Base-by-base conservation (phyloP, 2,329 filamentous ascomycete species). In the Colletotrichum melonis region DNA sequence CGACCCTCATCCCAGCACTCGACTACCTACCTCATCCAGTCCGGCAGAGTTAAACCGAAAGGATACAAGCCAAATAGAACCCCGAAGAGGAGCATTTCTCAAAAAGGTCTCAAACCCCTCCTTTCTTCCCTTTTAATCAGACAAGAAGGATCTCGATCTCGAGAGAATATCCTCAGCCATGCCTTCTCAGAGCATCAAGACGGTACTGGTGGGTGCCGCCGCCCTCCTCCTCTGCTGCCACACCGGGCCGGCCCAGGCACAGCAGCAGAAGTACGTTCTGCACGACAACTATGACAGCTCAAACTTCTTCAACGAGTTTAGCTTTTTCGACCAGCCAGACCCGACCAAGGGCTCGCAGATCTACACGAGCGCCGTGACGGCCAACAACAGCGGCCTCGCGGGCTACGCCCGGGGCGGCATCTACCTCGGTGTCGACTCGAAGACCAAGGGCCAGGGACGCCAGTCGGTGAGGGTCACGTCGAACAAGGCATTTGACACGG, bases 271-370 rank as follows among this genome's bases (percentile, higher is more conserved):
- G 59, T 91, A 90, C 79, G 79, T 78, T 12, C 82, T 90, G 63
- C 80, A 84, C 67, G 86, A 87, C 76, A 79, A 81, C 56, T 91
- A 85, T 80, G 84, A 90, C 80, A 70, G 79, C 7, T 82, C 79
- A 78, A 91, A 90, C 83, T 91, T 91, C 81, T 90, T 90, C 80
- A 76, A 84, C 24, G 81, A 83, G 64, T 90, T 90, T 78, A 83
- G 86, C 70, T 92, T 92, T 82, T 91, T 88, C 81, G 84, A 80
- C 65, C 82, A 80, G 4, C 72, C 82, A 0, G 94, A 97, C 78
- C 94, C 94, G 0, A 97, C 94, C 2, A 78, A 91, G 75, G 94
- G 94, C 38, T 94, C 91, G 77, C 94, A 97, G 77, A 83, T 89
- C 73, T 97, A 95, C 78, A 87, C 91, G 67, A 84, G 89, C 76